Base-by-base conservation (phyloP, 306 rosid genomes). In the Oxytropis ochrocephala region DNA sequence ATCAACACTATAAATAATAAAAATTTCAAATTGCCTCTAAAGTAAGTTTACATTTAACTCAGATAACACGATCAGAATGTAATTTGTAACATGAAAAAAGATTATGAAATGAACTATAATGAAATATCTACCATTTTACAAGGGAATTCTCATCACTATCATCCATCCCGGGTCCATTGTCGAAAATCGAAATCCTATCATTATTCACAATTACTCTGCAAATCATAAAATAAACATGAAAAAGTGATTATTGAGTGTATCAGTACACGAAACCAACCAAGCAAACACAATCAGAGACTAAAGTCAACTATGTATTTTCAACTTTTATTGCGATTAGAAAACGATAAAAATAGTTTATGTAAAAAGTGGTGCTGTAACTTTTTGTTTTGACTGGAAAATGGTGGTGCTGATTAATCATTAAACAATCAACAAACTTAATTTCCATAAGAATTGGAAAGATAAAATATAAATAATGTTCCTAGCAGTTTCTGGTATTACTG, bases 141-240 rank as follows among this genome's bases (percentile, higher is more conserved):
- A 88, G 29, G 43, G 84, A 88, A 67, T 83, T 77, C 70, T 77
- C 83, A 38, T 77, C 80, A 16, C 83, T 79, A 58, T 82, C 90
- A 53, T 88, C 91, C 94, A 88, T 88, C 6, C 95, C 95, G 2
- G 87, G 79, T 19, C 95, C 91, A 51, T 70, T 83, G 78, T 88
- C 95, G 61, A 83, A 88, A 57, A 88, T 83, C 54, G 77, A 59
- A 60, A 88, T 85, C 56, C 16, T 62, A 8, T 77, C 70, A 2
- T 58, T 43, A 8, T 0, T 53, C n/a, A 81, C 29, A 39, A 72
- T 44, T 49, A 88, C 82, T 13, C 91, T 88, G 95, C 68, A 77
- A 83, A 77, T 13, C 16, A 53, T 12, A 54, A 62, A 42, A 30
- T 30, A 63, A 35, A 11, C 29, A 13, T 19, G 6, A 12, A 2